A percentile compares a stretch with the other conserved stretches of the same genome.
Evolutionary conservation across 1,139 yeast genomes (phyloP).

Genomic region (Scheffersomyces stambukii): DNA sequence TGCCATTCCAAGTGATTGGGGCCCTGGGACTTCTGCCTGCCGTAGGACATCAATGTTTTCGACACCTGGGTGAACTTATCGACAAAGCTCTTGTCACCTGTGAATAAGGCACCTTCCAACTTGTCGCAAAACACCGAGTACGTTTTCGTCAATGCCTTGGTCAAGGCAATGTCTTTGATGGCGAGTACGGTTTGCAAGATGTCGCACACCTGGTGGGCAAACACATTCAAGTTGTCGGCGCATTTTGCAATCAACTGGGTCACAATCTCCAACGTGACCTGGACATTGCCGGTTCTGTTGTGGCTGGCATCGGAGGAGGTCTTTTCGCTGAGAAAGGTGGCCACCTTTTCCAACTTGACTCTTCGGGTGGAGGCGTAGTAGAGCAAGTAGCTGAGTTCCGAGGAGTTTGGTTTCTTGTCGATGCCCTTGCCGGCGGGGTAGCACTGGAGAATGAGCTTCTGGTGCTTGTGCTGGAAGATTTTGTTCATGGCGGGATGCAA

Average conservation of each 20-base stretch:
- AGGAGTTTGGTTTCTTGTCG: constrained; percentile 87
- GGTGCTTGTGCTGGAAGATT: constrained; percentile 74
- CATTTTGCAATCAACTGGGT: constrained; percentile 71
- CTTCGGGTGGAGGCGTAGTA: constrained; percentile 92
- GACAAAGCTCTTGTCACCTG: constrained; percentile 67
- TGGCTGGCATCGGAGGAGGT: constrained; percentile 55
- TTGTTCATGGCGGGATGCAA: constrained; percentile 10
- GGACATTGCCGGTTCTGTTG: constrained; percentile 70
- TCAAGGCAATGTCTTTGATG: constrained; percentile 52
- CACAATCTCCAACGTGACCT: constrained; percentile 73
- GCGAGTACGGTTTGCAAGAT: constrained; percentile 44
- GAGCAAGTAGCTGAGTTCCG: constrained; percentile 81
- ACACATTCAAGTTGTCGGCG: constrained; percentile 76
- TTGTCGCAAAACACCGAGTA: constrained; percentile 60
- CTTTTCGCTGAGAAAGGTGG: constrained; percentile 60
- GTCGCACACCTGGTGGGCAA: constrained; percentile 58
- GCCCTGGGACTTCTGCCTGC: constrained; percentile 14
- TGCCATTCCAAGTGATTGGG: constrained; percentile 49
- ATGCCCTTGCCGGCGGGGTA: constrained; percentile 85
- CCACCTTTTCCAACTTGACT: constrained; percentile 83
- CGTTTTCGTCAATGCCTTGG: constrained; percentile 48
- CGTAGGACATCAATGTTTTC: constrained; percentile 27
- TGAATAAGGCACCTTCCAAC: constrained; percentile 64
- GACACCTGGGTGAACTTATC: constrained; percentile 43
- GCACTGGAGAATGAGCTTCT: constrained; percentile 83